Evolutionary conservation across 352 stramenopile species (phyloP).

Genomic region (Phytophthora tubulina): DNA sequence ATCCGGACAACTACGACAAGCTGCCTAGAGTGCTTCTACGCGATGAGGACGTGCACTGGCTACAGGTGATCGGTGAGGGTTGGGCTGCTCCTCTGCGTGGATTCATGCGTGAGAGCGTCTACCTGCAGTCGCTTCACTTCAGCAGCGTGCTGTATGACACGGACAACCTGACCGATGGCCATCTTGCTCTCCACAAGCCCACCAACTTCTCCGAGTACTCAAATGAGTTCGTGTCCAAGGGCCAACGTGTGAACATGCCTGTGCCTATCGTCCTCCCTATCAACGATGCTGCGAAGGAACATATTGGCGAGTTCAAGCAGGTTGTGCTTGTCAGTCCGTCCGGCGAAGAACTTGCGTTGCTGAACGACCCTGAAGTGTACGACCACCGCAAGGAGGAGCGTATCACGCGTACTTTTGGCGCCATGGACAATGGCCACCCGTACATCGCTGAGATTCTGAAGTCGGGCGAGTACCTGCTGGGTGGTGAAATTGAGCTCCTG

Average conservation of each 20-base stretch:
- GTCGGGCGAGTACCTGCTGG: conserved; percentile 96
- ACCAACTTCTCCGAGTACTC: conserved; percentile 96
- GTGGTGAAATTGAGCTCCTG: conserved; percentile 96
- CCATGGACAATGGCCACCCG: conserved; percentile 96
- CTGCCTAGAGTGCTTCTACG: conserved; percentile 95
- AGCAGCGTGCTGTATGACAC: conserved; percentile 97
- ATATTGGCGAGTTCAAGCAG: conserved; percentile 81
- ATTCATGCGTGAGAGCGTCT: conserved; percentile 98
- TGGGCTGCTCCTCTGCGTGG: conserved; percentile 96
- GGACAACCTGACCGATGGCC: conserved; percentile 94
- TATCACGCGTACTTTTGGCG: conserved; percentile 97
- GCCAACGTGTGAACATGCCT: conserved; percentile 95
- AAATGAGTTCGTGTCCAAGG: conserved; percentile 79
- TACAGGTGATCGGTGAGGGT: conserved; percentile 97
- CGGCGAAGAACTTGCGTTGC: conserved; percentile 93
- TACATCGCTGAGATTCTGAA: conserved; percentile 97
- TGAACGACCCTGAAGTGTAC: conserved; percentile 96
- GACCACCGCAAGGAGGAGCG: conserved; percentile 98
- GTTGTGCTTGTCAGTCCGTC: conserved; percentile 96
- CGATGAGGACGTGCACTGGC: conserved; percentile 98
- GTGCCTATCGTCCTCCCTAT: conserved; percentile 97
- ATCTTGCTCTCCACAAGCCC: conserved; percentile 77
- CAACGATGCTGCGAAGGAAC: conserved; percentile 93
- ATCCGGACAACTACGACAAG: conserved; percentile 52
- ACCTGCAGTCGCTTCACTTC: conserved; percentile 98